Evolutionary conservation across 495 filamentous ascomycete species (phyloP), one percentile per base, ranked within the genome.

Genomic region (Hypoxylon cercidicola): DNA sequence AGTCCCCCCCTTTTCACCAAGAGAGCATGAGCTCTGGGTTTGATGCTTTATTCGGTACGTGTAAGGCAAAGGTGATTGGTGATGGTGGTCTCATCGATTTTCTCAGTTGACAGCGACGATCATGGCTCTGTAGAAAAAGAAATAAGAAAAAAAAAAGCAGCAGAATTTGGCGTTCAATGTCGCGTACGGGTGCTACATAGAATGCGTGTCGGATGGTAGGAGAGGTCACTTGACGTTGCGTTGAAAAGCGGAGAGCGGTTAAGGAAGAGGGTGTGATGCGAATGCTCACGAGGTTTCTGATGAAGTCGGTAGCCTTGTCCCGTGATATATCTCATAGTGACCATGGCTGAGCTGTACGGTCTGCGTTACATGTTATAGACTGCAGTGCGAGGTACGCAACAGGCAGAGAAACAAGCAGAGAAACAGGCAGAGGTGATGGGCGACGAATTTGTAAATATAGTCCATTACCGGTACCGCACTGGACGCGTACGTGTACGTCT

Each of bases 211-310:
- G 62, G 49, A 61, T 60, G 63, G 50, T 32, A 54, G 32, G 45
- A 50, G 19, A 57, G 41, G 60, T 68, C 65, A 68, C 48, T 68
- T 68, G 65, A 64, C 35, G 54, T 44, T 48, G 41, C 43, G 49
- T 39, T 35, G 49, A 59, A 55, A 57, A 68, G 65, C 55, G 59
- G 60, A 62, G 41, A 62, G 41, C 25, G 21, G 30, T 62, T 23
- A 18, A 45, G n/a, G 19, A 43, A 64, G 60, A 68, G 65, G 65
- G 65, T 68, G 65, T 68, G 65, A 45, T 59, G 60, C 19, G 32
- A 48, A 55, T 60, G 65, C 50, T 68, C 65, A 68, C 65, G 65
- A 60, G 65, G 60, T 51, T 67, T 62, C 28, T 54, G 34, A 46
- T 40, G 49, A 43, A 32, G 30, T 12, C 16, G 30, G 49, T 41